Percentiles rank a stretch among this genome's conserved stretches.
Conservation (phyloP, 441 rosid species). For the Brassica hybrid region DNA sequence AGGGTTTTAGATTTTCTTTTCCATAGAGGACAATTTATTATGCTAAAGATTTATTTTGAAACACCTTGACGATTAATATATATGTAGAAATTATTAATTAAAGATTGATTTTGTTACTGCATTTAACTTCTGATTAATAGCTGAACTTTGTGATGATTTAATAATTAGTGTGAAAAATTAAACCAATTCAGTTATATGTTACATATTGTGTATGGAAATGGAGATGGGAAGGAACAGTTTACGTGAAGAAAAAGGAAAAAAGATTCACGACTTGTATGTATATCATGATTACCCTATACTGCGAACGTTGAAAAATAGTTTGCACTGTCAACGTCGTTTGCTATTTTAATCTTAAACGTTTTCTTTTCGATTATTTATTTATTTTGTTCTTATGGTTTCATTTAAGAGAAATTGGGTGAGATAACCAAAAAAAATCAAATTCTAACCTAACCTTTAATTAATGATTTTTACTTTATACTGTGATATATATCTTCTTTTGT, state of each 20-base stretch:
- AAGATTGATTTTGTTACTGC: background rate
- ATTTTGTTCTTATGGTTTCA: slow-evolving; percentile 5
- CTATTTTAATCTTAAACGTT: slow-evolving; percentile 23
- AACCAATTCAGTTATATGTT: background rate
- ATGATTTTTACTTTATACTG: background rate
- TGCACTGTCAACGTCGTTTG: slow-evolving; percentile 10
- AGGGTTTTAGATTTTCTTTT: background rate
- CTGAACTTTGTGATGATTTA: background rate
- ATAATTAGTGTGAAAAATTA: background rate
- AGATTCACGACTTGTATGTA: background rate
- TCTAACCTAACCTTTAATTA: slow-evolving; percentile 27
- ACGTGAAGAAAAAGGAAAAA: background rate
- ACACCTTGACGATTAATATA: too few relatives aligned
- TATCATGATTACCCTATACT: slow-evolving; percentile 22
- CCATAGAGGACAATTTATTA: background rate
- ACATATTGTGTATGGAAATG: background rate
- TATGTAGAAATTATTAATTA: background rate
- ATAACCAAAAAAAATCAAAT: slow-evolving; percentile 10
- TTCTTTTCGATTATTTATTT: slow-evolving; percentile 16
- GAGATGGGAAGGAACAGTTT: slow-evolving; percentile 19
- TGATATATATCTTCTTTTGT: background rate
- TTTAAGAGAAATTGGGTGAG: too few relatives aligned
- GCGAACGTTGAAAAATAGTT: slow-evolving; percentile 13
- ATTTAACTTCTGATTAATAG: background rate
- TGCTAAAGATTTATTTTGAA: too few relatives aligned